Conservation (phyloP, 257 asterid species). For the Solanum chilense region DNA sequence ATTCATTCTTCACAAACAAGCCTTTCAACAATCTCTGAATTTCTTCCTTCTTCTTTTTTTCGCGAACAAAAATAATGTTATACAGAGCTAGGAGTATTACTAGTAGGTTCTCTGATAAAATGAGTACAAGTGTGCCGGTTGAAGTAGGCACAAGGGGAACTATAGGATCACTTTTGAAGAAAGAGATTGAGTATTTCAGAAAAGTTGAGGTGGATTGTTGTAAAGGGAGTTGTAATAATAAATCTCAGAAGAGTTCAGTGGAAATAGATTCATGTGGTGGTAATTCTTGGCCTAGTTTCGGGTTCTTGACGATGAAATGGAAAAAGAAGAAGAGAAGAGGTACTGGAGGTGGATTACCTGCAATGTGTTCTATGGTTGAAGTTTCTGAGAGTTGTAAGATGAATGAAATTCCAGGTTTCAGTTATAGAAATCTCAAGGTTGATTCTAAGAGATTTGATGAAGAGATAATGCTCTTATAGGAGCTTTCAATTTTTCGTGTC, state of each 20-base stretch:
- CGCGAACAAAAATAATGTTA: background rate
- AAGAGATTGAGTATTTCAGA: constrained; percentile 72
- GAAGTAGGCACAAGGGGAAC: constrained; percentile 80
- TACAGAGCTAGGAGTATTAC: background rate
- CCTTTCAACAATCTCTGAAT: background rate
- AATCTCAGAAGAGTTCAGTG: background rate
- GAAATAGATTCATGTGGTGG: constrained; percentile 22
- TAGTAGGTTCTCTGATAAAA: constrained; percentile 7
- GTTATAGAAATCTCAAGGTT: constrained; percentile 56
- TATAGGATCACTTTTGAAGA: constrained; percentile 67
- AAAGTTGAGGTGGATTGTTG: background rate
- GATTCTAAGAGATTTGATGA: constrained; percentile 48
- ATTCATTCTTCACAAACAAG: constrained; percentile 1
- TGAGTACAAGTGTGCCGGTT: constrained; percentile 24
- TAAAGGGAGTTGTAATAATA: background rate
- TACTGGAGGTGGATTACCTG: constrained; percentile 26
- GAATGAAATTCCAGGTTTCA: constrained; percentile 35
- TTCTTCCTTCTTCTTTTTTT: background rate
- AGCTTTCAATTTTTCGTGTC: background rate
- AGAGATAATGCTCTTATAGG: background rate
- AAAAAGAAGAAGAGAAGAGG: constrained; percentile 41
- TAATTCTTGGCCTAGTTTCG: constrained; percentile 43
- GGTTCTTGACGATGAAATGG: constrained; percentile 33
- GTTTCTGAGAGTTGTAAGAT: constrained; percentile 16
- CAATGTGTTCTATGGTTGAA: constrained; percentile 34